phyloP scores from a whole-genome alignment of 345 rosid species.

The Aegle marmelos region DNA sequence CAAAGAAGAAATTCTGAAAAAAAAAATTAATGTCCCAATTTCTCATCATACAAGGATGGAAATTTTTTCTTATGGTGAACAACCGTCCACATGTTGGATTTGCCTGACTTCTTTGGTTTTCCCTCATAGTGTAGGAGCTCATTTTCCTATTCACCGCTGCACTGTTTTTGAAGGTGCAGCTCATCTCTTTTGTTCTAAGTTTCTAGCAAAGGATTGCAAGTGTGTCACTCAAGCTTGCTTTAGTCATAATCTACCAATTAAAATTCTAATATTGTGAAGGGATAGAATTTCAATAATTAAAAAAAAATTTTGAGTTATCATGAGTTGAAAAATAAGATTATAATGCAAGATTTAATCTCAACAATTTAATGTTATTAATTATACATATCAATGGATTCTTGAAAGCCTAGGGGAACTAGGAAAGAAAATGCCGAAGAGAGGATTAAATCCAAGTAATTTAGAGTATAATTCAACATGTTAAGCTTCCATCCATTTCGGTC shows the following conservation, averaged over 20 bases:
- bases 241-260: too few relatives aligned
- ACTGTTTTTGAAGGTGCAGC: constrained; percentile 59
- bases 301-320: too few relatives aligned
- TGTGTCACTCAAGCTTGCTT: too few relatives aligned
- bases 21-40: constrained; percentile 51
- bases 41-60: constrained; percentile 58
- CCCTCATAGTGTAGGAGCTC: constrained; percentile 32
- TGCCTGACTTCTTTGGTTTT: constrained; percentile 44
- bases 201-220: constrained; percentile 39
- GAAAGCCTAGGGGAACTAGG: too few relatives aligned
- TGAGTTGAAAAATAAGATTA: too few relatives aligned
- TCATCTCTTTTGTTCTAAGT: constrained; percentile 51
- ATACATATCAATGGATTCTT: too few relatives aligned
- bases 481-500: background rate
- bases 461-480: background rate
- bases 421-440: too few relatives aligned
- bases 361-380: too few relatives aligned
- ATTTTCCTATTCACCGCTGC: constrained; percentile 46
- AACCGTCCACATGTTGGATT: constrained; percentile 57
- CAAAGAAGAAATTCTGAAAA: constrained; percentile 46
- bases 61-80: constrained; percentile 40
- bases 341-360: too few relatives aligned
- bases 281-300: too few relatives aligned
- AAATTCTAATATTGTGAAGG: too few relatives aligned
- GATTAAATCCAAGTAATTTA: too few relatives aligned